A percentile compares a stretch with the other conserved stretches of the same genome.
phyloP scores from a whole-genome alignment of 805 yeast species.

The Wickerhamiella brachini region DNA sequence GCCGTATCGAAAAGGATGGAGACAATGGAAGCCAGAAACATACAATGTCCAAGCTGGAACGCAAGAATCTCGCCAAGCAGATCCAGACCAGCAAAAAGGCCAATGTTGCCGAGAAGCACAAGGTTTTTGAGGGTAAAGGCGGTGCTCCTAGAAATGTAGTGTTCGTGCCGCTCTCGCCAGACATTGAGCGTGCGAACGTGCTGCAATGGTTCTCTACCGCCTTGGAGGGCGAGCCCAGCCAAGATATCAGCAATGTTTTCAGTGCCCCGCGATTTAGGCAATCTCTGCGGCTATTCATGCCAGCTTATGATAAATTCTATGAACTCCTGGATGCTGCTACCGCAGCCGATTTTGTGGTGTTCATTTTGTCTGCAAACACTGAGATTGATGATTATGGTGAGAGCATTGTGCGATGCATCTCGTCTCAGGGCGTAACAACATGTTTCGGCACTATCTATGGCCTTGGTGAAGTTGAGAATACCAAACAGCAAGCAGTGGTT shows the following conservation, averaged over 20 bases:
- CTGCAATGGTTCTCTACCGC: conserved; percentile 13
- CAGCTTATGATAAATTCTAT: conserved; percentile 21
- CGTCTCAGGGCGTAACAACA: conserved; percentile 83
- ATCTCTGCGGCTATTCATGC: conserved; percentile 37
- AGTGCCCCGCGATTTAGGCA: conserved; percentile 56
- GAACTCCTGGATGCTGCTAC: conserved; percentile 88
- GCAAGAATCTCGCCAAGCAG: conserved; percentile 72
- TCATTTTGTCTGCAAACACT: conserved; percentile 74
- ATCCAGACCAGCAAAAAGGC: conserved; percentile 54
- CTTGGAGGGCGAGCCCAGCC: conserved; percentile 10
- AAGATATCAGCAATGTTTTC: neutral
- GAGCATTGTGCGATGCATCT: conserved; percentile 74
- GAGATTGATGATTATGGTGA: conserved; percentile 85
- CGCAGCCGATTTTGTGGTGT: conserved; percentile 76
- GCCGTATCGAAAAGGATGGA: conserved; percentile 65
- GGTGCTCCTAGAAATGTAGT: conserved; percentile 81
- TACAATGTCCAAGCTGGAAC: conserved; percentile 40
- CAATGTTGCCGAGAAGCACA: conserved; percentile 43
- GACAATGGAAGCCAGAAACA: conserved; percentile 24
- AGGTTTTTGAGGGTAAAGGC: conserved; percentile 61
- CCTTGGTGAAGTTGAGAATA: conserved; percentile 49
- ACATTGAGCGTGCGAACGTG: conserved; percentile 32
- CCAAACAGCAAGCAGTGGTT: conserved; percentile 61
- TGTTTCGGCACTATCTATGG: conserved; percentile 70
- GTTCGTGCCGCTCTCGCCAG: conserved; percentile 63